These are phyloP conservation scores for Eucalyptus microcorys DNA, from an alignment of 345 rosid genomes.

Conservation along the genomic window DNA sequence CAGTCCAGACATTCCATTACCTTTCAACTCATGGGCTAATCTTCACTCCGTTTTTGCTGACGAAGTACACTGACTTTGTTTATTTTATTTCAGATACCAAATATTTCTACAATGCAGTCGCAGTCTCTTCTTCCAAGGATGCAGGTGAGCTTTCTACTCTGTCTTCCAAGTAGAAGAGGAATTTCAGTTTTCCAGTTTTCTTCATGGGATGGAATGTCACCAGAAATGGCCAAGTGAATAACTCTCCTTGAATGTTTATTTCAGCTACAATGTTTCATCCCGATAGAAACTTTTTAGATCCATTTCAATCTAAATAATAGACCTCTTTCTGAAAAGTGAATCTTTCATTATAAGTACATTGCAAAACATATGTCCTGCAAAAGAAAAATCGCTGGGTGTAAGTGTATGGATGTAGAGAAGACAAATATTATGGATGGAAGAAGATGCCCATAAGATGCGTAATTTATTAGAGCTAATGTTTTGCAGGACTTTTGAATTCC, in stretches of 20 bases:
- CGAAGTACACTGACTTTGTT: not conserved
- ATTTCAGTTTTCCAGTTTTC: not conserved
- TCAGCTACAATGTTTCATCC: not conserved
- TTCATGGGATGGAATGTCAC: not conserved
- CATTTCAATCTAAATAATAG: not conserved
- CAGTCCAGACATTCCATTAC: not conserved
- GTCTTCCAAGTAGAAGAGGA: not conserved
- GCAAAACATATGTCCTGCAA: not conserved
- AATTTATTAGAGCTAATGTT: not conserved
- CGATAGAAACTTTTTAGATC: not conserved
- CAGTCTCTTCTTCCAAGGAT: slow-evolving; percentile 52
- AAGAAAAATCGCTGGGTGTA: not conserved
- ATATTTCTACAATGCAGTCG: slow-evolving; percentile 68
- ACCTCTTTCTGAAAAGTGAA: not conserved
- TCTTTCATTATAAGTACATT: not conserved
- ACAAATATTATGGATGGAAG: not conserved
- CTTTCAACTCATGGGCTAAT: not conserved
- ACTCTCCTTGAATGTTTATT: not conserved
- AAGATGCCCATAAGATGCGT: not conserved
- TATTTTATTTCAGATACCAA: slow-evolving; percentile 50
- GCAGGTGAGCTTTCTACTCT: slow-evolving; percentile 42
- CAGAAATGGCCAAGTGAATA: not conserved
- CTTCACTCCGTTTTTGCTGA: not conserved
- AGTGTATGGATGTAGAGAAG: not conserved
- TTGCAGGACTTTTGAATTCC: not conserved